Evolutionary conservation across 169 alveolate species (phyloP).

Genomic region (Eimeria maxima): DNA sequence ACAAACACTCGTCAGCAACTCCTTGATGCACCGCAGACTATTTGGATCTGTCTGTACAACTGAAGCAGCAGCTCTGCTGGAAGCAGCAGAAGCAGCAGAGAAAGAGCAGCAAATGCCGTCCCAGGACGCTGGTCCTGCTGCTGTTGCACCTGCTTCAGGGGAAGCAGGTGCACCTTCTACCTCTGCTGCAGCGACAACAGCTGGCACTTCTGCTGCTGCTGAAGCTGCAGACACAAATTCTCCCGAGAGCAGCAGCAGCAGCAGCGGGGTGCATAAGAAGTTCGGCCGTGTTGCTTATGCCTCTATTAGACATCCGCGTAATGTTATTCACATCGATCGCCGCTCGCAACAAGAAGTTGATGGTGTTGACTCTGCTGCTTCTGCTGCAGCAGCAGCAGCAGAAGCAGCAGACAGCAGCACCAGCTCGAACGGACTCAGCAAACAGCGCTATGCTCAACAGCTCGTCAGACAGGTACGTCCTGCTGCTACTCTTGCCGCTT

Average conservation of each 20-base stretch:
- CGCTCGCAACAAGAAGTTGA: background rate
- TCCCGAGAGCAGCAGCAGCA: slow-evolving; percentile 25
- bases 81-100: background rate
- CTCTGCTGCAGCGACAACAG: slow-evolving; percentile 27
- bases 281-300: slow-evolving; percentile 73
- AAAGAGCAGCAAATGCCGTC: background rate
- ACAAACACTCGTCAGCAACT: background rate
- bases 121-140: background rate
- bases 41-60: slow-evolving; percentile 28
- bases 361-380: background rate
- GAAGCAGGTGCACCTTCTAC: background rate
- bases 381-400: background rate
- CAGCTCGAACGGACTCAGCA: background rate
- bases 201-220: background rate
- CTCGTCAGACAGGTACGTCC: background rate
- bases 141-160: background rate
- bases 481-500: background rate
- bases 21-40: slow-evolving; percentile 59
- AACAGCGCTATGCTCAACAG: background rate
- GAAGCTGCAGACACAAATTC: background rate
- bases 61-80: slow-evolving; percentile 51
- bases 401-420: background rate
- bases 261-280: slow-evolving; percentile 58
- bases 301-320: slow-evolving; percentile 69
- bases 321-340: slow-evolving; percentile 34